These are phyloP conservation scores for Nothophoma quercina DNA, from an alignment of 2,329 filamentous ascomycete genomes.

Conservation along the genomic window DNA sequence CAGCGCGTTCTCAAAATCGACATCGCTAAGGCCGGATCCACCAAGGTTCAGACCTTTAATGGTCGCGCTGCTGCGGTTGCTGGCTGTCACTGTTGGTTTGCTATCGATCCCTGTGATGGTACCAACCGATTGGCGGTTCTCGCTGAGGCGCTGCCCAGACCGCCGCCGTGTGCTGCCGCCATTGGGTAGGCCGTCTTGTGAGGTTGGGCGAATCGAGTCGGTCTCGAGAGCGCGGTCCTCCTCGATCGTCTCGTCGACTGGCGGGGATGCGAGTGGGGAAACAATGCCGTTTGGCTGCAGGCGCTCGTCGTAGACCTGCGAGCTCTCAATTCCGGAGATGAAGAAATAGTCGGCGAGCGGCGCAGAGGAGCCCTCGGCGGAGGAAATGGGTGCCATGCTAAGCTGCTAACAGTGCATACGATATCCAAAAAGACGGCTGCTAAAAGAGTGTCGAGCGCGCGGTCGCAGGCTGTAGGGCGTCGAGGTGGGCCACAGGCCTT, in stretches of 20 bases:
- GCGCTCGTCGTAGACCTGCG: constrained; percentile 59
- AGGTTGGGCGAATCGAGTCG: constrained; percentile 54
- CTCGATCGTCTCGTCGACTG: constrained; percentile 65
- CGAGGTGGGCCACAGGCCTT: constrained; percentile 33
- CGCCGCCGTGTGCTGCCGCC: constrained; percentile 46
- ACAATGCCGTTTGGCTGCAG: constrained; percentile 39
- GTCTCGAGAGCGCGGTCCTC: constrained; percentile 66
- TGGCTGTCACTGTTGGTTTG: constrained; percentile 57
- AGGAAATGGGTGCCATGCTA: constrained; percentile 49
- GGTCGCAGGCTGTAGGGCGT: constrained; percentile 34
- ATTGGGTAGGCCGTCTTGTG: constrained; percentile 54
- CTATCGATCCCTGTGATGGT: constrained; percentile 56
- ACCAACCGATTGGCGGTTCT: constrained; percentile 60
- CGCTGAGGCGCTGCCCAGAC: constrained; percentile 52
- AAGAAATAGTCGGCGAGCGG: constrained; percentile 73
- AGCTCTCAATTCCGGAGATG: constrained; percentile 64
- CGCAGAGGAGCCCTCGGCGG: constrained; percentile 55
- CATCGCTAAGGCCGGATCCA: constrained; percentile 66
- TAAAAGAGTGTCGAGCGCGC: constrained; percentile 32
- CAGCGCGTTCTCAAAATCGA: constrained; percentile 92
- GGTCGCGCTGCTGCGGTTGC: constrained; percentile 71
- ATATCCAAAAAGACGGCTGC: constrained; percentile 38
- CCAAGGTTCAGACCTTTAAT: constrained; percentile 60
- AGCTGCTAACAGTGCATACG: constrained; percentile 33
- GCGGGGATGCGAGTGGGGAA: constrained; percentile 41